Evolutionary conservation across 164 flowering plant genomes (phyloP), one percentile per base, ranked within the genome.

Genomic region (Chimonanthus salicifolius): DNA sequence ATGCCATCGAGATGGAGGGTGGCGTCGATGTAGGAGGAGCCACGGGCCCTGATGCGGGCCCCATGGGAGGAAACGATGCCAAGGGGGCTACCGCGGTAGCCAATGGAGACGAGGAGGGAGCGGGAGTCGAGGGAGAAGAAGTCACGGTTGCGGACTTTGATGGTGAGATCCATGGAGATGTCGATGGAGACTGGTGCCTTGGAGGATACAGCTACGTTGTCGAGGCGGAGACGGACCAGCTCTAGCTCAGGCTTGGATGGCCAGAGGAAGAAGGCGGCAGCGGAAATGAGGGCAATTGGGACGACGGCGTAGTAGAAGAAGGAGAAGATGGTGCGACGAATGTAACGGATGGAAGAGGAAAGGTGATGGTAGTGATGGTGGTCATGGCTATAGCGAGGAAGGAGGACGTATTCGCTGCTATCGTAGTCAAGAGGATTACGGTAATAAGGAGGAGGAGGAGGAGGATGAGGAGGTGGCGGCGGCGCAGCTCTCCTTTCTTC

Each of bases 161-260:
- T 33, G 2, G 89, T 84, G 69, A 87, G 70, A 16, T 75, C 77
- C 71, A 93, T 8, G 11, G 88, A 77, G 58, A 90, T 49, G 78
- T 91, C 95, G 50, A 93, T 47, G 43, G 85, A 74, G 7, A 43
- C 10, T 2, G 87, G 91, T 33, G 13, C 6, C 16, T 18, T 1
- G 74, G 82, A 68, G 87, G 72, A 87, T 70, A 3, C 47, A 20
- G 54, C 76, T 73, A 93, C 21, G 72, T 74, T 78, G 76, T 71
- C 72, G 72, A 90, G 80, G 9, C 67, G 71, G 66, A 88, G 76
- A 71, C 91, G 87, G 46, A 69, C 85, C 82, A 93, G 75, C 60
- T 79, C 74, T 71, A 93, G 63, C 18, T 62, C 68, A 1, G 98
- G 97, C 21, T 88, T 85, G 75, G 92, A 87, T 21, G 97, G 98